phyloP scores from a whole-genome alignment of 306 rosid species.

The Gillenia trifoliata region DNA sequence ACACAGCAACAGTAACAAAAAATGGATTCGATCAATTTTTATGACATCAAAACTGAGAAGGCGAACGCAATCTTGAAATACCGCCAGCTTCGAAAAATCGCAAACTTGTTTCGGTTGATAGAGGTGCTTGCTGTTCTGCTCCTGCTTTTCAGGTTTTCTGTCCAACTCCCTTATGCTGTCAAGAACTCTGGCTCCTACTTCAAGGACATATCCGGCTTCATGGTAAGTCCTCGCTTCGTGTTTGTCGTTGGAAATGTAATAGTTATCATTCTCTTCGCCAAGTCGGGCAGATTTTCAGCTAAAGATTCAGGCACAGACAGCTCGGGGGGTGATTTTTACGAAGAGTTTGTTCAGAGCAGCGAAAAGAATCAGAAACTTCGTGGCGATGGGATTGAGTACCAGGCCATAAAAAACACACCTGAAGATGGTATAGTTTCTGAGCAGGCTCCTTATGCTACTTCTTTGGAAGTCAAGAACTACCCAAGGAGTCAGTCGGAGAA shows the following conservation, averaged over 20 bases:
- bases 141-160: constrained; percentile 51
- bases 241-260: constrained; percentile 71
- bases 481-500: constrained; percentile 48
- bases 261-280: constrained; percentile 59
- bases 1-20: background rate
- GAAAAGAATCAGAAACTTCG: constrained; percentile 25
- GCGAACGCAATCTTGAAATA: constrained; percentile 47
- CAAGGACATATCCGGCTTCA: constrained; percentile 33
- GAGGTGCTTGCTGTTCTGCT: constrained; percentile 55
- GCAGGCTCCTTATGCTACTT: background rate
- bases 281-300: constrained; percentile 52
- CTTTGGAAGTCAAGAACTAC: constrained; percentile 24
- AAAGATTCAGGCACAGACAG: constrained; percentile 18
- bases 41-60: constrained; percentile 62
- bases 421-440: background rate
- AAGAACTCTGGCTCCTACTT: constrained; percentile 58
- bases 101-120: constrained; percentile 47
- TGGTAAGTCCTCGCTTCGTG: constrained; percentile 60
- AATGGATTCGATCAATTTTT: constrained; percentile 62
- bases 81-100: constrained; percentile 41
- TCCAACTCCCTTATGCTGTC: constrained; percentile 45
- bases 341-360: constrained; percentile 39
- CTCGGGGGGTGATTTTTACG: constrained; percentile 37
- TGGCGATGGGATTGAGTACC: background rate
- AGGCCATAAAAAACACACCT: background rate